Evolutionary conservation across 2,329 filamentous ascomycete genomes (phyloP), one percentile per base, ranked within the genome.

Genomic region (Laburnicola sp.): DNA sequence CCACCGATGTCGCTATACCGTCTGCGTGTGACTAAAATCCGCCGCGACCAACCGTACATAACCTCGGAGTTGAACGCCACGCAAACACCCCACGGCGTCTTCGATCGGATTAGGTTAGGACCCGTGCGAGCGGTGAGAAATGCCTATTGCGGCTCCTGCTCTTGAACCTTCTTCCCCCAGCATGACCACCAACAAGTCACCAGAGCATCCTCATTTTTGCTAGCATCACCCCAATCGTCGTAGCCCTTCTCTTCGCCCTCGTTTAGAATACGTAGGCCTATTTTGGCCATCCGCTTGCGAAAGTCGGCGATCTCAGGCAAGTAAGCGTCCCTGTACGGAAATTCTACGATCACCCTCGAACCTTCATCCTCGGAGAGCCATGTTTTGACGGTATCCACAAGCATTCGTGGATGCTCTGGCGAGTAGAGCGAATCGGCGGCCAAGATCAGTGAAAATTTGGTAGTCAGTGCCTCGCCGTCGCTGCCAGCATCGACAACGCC

Each of bases 351-450:
- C 1, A 87, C 87, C 31, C 88, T 81, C 2, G 89, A 83, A 26
- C 81, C 75, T 0, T 70, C 49, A 2, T 77, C 78, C 10, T 77
- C 73, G 6, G 80, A 80, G 8, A 97, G 78, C 74, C 91, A 90
- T 34, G 80, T 75, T 7, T 79, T 74, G 38, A 97, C 85, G 10
- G 89, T 86, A 10, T 84, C 78, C 0, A 86, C 85, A 22, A 97
- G 80, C 64, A 94, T 82, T 2, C 71, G 74, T 0, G 93, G 91
- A 66, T 97, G 94, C 3, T 88, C 82, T 42, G 91, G 82, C 39
- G 92, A 91, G 73, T 97, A 97, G 21, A 99, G 77, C 0, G 90
- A 83, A 71, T 99, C 94, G 2, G 93, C 91, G 2, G 85, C 90
- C 2, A 99, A 79, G 37, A 97, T 84, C 48, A 96, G 76, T 9